These are phyloP conservation scores for Limonium bicolor DNA, from an alignment of 148 eudicot species.

Conservation along the genomic window DNA sequence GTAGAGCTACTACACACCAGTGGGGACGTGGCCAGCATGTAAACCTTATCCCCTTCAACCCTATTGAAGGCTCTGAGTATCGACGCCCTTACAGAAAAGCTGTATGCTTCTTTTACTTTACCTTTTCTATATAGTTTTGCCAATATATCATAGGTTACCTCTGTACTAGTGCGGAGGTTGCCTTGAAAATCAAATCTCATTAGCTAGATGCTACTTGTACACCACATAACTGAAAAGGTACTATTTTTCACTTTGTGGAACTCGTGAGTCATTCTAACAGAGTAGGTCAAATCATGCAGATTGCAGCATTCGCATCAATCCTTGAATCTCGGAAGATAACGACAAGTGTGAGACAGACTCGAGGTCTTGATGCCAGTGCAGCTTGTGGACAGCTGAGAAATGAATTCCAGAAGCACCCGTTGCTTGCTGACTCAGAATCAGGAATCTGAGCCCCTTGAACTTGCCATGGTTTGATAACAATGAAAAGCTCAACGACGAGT, in stretches of 20 bases:
- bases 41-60: slow-evolving; percentile 90
- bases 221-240: no score
- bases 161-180: no score
- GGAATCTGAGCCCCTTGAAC: no score
- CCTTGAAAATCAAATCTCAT: no score
- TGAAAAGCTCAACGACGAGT: no score
- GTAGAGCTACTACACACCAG: slow-evolving; percentile 61
- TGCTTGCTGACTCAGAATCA: no score
- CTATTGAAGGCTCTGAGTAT: slow-evolving; percentile 88
- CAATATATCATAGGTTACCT: no score
- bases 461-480: no score
- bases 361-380: slow-evolving; percentile 95
- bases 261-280: no score
- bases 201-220: no score
- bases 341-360: slow-evolving; percentile 77
- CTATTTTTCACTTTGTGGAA: no score
- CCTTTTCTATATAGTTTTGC: no score
- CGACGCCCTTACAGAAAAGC: slow-evolving; percentile 67
- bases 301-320: slow-evolving; percentile 56
- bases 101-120: slow-evolving; percentile 40
- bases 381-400: slow-evolving; percentile 97
- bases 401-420: slow-evolving; percentile 76
- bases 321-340: slow-evolving; percentile 73
- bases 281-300: slow-evolving; percentile 24
- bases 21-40: slow-evolving; percentile 99